Conservation (phyloP, 2,329 filamentous ascomycete genomes). For the Diaporthe caulivora region DNA sequence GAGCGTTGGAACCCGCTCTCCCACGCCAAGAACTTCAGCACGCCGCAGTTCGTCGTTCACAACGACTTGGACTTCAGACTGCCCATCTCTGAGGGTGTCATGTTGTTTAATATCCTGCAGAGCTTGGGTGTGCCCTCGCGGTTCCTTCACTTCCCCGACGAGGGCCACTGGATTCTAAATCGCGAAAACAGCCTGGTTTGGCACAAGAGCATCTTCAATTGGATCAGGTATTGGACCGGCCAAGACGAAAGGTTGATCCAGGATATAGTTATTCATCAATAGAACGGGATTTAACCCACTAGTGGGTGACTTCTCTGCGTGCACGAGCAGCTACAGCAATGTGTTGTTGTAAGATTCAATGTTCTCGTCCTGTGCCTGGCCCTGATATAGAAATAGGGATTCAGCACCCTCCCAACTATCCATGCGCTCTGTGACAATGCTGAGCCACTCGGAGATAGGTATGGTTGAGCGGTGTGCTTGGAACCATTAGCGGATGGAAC, state of each 20-base stretch:
- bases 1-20: conserved; percentile 60
- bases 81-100: conserved; percentile 75
- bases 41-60: conserved; percentile 79
- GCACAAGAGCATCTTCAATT: conserved; percentile 77
- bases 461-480: neutral
- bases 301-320: neutral
- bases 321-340: too few relatives aligned
- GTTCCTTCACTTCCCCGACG: conserved; percentile 77
- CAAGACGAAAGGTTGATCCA: conserved; percentile 24
- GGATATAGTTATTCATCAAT: conserved; percentile 21
- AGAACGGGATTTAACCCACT: neutral
- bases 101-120: conserved; percentile 78
- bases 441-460: neutral
- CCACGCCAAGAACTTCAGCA: conserved; percentile 70
- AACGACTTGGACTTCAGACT: conserved; percentile 76
- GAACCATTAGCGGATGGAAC: neutral
- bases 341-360: neutral
- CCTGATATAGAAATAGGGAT: neutral
- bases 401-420: neutral
- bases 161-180: conserved; percentile 80
- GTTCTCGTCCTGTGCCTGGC: neutral
- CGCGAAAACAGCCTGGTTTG: conserved; percentile 77
- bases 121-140: conserved; percentile 73
- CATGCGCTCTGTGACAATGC: neutral
- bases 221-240: conserved; percentile 67